phyloP scores from a whole-genome alignment of 208 protist genomes.

The Spironucleus salmonicida region DNA sequence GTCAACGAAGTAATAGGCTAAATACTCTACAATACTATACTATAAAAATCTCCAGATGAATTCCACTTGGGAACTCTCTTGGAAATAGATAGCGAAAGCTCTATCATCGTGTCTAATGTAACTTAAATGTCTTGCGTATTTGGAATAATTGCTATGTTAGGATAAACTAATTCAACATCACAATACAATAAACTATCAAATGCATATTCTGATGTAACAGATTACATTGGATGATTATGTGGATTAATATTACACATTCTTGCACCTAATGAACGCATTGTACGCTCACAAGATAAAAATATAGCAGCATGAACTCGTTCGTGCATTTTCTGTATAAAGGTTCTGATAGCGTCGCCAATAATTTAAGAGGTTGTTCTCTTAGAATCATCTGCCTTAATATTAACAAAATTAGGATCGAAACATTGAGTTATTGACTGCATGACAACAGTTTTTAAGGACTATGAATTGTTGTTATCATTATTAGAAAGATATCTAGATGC shows the following conservation, averaged over 20 bases:
- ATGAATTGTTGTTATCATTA: conserved; percentile 33
- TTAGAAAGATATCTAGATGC: conserved; percentile 15
- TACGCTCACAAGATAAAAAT: conserved; percentile 2
- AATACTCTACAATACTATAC: neutral
- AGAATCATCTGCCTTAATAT: no score
- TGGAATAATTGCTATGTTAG: conserved; percentile 47
- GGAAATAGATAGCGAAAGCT: conserved; percentile 36
- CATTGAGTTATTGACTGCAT: conserved; percentile 37
- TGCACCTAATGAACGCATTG: neutral
- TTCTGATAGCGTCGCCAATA: conserved; percentile 43
- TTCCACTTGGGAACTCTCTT: conserved; percentile 43
- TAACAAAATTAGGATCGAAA: conserved; percentile 40
- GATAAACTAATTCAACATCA: conserved; percentile 45
- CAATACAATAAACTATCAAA: conserved; percentile 46
- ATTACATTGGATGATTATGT: neutral
- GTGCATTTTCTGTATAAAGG: conserved; percentile 40
- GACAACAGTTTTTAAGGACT: neutral
- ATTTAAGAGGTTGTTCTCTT: neutral
- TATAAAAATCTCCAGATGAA: conserved; percentile 5
- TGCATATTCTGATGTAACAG: no score
- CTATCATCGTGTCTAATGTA: conserved; percentile 43
- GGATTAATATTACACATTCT: neutral
- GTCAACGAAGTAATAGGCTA: neutral
- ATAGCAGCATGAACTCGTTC: neutral
- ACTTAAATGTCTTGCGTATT: conserved; percentile 49